A percentile compares a stretch with the other conserved stretches of the same genome.
Conservation (phyloP, 805 yeast genomes). For the Saccharomyces kudriavzevii region DNA sequence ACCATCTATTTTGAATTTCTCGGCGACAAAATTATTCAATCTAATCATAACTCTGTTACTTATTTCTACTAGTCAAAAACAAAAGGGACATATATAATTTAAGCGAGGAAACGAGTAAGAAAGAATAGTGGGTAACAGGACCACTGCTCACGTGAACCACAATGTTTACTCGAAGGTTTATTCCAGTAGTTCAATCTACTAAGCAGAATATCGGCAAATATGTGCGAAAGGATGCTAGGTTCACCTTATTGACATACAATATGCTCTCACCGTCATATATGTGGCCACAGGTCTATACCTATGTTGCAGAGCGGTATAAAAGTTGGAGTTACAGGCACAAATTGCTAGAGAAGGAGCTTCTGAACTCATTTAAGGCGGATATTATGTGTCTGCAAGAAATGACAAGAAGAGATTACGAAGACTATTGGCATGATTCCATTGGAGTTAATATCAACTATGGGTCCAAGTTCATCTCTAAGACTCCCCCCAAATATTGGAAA, state of each 20-base stretch:
- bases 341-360: conserved; percentile 33
- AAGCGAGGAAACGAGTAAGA: background rate
- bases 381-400: conserved; percentile 55
- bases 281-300: conserved; percentile 50
- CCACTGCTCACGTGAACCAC: background rate
- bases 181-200: background rate
- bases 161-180: conserved; percentile 4
- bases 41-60: background rate
- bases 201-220: background rate
- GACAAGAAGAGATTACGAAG: conserved; percentile 36
- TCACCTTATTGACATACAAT: conserved; percentile 38
- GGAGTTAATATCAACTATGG: conserved; percentile 33
- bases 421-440: conserved; percentile 34
- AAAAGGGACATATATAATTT: background rate
- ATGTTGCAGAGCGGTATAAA: conserved; percentile 39
- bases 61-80: background rate
- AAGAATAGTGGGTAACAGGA: background rate
- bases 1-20: background rate
- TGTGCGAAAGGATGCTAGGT: conserved; percentile 10
- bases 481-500: conserved; percentile 47
- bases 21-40: background rate
- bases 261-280: conserved; percentile 47
- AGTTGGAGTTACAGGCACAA: conserved; percentile 44
- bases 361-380: conserved; percentile 36
- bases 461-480: conserved; percentile 42